Conservation (phyloP, 306 rosid species). For the Malus fusca region DNA sequence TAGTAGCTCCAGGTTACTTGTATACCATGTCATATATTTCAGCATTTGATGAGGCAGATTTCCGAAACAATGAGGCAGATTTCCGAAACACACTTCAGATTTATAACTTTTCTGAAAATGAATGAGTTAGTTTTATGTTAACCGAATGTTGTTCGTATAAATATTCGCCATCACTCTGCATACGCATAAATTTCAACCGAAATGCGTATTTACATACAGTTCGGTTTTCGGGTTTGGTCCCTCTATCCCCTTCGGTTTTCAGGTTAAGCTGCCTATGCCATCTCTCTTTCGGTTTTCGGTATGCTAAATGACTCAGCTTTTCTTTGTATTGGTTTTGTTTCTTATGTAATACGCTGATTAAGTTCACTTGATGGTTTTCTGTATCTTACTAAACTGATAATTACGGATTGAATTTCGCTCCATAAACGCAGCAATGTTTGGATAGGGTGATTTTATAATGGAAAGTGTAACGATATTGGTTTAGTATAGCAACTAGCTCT, state of each 20-base stretch:
- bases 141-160: no score
- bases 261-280: neutral
- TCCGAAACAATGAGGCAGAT: constrained; percentile 20
- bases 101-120: neutral
- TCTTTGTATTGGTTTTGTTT: neutral
- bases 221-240: no score
- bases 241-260: no score
- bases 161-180: no score
- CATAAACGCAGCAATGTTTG: neutral
- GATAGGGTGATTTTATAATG: neutral
- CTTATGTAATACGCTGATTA: neutral
- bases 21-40: constrained; percentile 33
- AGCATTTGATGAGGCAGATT: constrained; percentile 28
- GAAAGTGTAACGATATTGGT: neutral
- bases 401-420: neutral
- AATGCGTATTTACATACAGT: no score
- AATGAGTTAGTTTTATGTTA: no score
- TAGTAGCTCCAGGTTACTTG: constrained; percentile 40
- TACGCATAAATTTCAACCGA: no score
- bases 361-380: neutral
- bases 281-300: neutral
- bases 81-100: constrained; percentile 1
- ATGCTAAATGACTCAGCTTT: neutral
- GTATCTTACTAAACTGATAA: neutral
- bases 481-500: neutral